Conservation (phyloP, 306 rosid genomes). For the Cicer yamashitae region DNA sequence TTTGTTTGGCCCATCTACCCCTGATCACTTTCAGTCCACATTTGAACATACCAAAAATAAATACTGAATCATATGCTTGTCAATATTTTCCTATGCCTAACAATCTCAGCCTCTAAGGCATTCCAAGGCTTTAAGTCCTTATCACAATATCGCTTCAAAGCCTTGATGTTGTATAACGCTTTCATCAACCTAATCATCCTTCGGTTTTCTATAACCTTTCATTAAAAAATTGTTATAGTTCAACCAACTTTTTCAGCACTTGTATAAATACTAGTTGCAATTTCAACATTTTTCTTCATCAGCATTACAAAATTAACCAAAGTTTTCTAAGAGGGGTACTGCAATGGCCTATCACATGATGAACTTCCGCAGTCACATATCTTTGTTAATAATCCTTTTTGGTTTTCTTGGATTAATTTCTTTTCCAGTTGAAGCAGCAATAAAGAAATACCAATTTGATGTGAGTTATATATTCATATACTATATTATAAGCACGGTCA, state of each 20-base stretch:
- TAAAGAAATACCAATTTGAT: constrained; percentile 82
- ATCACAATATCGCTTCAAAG: constrained; percentile 71
- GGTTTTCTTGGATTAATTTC: constrained; percentile 56
- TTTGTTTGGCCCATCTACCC: constrained; percentile 39
- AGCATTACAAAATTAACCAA: constrained; percentile 13
- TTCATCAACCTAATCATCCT: constrained; percentile 55
- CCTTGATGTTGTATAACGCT: constrained; percentile 54
- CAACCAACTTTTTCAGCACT: constrained; percentile 39
- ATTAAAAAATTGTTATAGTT: constrained; percentile 36
- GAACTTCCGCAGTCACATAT: constrained; percentile 32
- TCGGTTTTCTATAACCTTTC: background rate
- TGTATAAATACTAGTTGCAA: constrained; percentile 48
- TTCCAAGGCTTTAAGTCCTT: constrained; percentile 65
- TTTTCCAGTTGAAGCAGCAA: constrained; percentile 71
- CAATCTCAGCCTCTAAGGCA: constrained; percentile 75
- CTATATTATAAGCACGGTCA: background rate
- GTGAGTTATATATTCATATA: constrained; percentile 50
- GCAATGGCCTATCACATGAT: constrained; percentile 49
- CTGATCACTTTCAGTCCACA: constrained; percentile 42
- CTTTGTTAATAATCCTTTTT: constrained; percentile 43
- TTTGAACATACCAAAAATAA: constrained; percentile 30
- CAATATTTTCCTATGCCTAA: constrained; percentile 44
- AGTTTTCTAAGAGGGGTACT: constrained; percentile 35
- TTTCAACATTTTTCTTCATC: constrained; percentile 16
- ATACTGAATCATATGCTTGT: constrained; percentile 12